A percentile compares a stretch with the other conserved stretches of the same genome.
Conservation (phyloP, 495 filamentous ascomycete species). For the Aspergillus sparsus region DNA sequence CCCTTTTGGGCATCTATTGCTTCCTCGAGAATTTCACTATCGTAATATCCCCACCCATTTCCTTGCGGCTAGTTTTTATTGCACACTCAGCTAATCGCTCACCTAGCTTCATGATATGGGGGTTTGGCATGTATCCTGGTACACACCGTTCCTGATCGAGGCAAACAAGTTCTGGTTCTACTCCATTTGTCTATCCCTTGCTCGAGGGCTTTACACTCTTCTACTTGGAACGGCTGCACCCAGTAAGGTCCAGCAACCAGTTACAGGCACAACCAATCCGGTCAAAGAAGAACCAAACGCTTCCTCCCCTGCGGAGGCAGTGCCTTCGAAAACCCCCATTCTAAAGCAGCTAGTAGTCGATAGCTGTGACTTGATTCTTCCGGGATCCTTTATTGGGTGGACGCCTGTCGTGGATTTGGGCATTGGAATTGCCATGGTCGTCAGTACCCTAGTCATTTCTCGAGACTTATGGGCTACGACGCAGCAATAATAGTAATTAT, state of each 20-base stretch:
- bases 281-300: not conserved
- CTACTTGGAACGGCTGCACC: not conserved
- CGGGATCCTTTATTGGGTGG: conserved; percentile 17
- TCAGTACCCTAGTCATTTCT: conserved; percentile 9
- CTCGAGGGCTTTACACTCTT: not conserved
- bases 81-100: not conserved
- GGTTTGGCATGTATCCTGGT: conserved; percentile 8
- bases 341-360: conserved; percentile 13
- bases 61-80: no score
- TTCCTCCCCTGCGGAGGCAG: not conserved
- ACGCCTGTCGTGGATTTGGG: conserved; percentile 7
- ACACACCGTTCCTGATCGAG: conserved; percentile 8
- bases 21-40: conserved; percentile 16
- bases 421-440: conserved; percentile 14
- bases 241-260: no score
- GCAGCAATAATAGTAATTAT: not conserved
- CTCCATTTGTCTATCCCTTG: conserved; percentile 7
- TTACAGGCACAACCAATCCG: no score
- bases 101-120: conserved; percentile 16
- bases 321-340: conserved; percentile 1
- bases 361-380: conserved; percentile 12
- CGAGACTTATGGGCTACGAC: not conserved
- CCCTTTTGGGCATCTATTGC: conserved; percentile 15
- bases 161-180: conserved; percentile 21
- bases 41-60: not conserved